Evolutionary conservation across 2,329 filamentous ascomycete genomes (phyloP).

Genomic region (Coniochaeta sp.): DNA sequence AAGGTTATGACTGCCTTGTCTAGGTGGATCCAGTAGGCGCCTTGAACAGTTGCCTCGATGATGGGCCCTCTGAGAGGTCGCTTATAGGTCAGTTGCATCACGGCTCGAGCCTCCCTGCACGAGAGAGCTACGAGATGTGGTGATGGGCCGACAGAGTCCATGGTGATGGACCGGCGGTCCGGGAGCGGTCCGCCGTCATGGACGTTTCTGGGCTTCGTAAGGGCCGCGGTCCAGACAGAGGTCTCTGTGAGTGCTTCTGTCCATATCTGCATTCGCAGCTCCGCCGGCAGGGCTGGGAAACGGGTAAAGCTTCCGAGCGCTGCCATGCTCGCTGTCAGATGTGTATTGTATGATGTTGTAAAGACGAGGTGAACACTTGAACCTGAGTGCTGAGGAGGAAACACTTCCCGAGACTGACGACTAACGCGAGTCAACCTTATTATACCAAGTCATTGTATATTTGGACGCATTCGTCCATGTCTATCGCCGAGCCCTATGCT

Average conservation of each 20-base stretch:
- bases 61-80: neutral
- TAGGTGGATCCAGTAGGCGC: neutral
- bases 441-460: too few species aligned
- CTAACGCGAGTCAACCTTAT: too few species aligned
- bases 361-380: neutral
- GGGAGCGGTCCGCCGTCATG: neutral
- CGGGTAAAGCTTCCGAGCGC: neutral
- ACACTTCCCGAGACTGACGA: neutral
- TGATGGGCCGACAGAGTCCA: neutral
- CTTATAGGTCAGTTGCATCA: neutral
- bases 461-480: too few species aligned
- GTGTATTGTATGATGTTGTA: neutral
- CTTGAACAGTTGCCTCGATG: neutral
- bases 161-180: neutral
- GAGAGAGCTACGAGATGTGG: neutral
- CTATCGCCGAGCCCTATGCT: neutral
- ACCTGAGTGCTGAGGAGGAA: neutral
- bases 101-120: neutral
- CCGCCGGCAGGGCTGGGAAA: neutral
- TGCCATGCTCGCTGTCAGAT: neutral
- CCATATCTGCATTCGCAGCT: neutral
- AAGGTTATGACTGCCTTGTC: neutral
- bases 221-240: neutral
- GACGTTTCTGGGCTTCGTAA: neutral
- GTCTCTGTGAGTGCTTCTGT: neutral